Conservation (phyloP, 148 eudicot species). For the Diospyros kaki region DNA sequence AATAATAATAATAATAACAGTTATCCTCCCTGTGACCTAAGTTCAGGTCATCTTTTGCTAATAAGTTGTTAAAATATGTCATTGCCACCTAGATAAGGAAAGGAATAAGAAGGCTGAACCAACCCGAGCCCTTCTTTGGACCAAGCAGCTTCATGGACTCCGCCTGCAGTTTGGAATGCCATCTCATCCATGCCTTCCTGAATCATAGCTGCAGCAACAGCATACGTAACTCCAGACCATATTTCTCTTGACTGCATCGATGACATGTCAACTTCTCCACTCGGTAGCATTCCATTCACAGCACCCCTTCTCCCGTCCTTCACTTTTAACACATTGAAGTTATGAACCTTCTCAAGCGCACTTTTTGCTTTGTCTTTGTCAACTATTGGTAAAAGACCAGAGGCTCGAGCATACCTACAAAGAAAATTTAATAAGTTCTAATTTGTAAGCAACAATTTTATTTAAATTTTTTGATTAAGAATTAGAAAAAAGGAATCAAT, state of each 20-base stretch:
- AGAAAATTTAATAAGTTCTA: conserved; percentile 38
- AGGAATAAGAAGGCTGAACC: conserved; percentile 8
- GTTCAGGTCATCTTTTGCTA: too few relatives aligned
- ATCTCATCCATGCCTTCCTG: conserved; percentile 56
- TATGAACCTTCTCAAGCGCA: conserved; percentile 48
- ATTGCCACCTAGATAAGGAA: background rate
- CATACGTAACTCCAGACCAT: conserved; percentile 66
- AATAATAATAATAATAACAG: too few relatives aligned
- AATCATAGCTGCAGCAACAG: conserved; percentile 60
- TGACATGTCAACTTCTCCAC: conserved; percentile 58
- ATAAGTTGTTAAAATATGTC: too few relatives aligned
- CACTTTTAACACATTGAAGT: conserved; percentile 51
- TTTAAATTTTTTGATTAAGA: background rate
- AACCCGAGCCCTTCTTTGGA: conserved; percentile 54
- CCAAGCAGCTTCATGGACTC: conserved; percentile 55
- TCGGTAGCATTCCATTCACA: conserved; percentile 63
- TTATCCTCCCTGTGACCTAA: too few relatives aligned
- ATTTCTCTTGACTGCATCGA: conserved; percentile 66
- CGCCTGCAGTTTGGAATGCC: conserved; percentile 56
- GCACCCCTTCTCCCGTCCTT: conserved; percentile 60
- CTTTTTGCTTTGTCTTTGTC: conserved; percentile 61
- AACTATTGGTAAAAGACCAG: conserved; percentile 72
- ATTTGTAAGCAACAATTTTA: background rate
- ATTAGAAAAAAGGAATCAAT: background rate
- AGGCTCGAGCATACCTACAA: conserved; percentile 88